Conservation (phyloP, 192 early-diverging fungal genomes). For the Coemansia sp. region DNA sequence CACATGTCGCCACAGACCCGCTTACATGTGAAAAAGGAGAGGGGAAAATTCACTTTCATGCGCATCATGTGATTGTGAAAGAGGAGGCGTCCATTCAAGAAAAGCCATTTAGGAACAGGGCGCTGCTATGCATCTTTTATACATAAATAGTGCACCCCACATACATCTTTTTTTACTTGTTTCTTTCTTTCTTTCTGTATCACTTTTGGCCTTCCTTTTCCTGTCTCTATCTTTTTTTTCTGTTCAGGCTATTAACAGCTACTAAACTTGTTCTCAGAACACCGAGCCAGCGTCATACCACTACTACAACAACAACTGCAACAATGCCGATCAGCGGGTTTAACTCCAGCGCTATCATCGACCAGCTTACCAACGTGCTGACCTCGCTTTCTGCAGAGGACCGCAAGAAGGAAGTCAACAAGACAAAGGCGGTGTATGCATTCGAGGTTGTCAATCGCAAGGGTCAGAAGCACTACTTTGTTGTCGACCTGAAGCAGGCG, state of each 20-base stretch:
- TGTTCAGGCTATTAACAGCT: neutral
- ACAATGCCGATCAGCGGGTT: conserved; percentile 46
- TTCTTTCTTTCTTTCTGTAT: neutral
- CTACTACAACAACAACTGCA: no score
- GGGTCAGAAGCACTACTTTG: conserved; percentile 73
- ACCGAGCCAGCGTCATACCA: no score
- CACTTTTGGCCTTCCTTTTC: neutral
- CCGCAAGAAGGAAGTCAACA: conserved; percentile 45
- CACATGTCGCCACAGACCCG: neutral
- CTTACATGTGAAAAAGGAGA: neutral
- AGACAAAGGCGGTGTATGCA: conserved; percentile 81
- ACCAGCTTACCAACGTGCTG: conserved; percentile 38
- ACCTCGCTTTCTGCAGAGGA: conserved; percentile 36
- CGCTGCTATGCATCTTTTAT: neutral
- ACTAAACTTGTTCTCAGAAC: neutral
- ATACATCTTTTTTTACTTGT: neutral
- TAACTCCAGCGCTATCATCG: conserved; percentile 43
- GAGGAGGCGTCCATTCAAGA: neutral
- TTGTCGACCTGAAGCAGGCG: conserved; percentile 80
- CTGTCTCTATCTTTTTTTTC: conserved; percentile 4
- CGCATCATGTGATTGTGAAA: conserved; percentile 8
- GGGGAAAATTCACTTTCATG: neutral
- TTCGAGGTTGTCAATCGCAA: conserved; percentile 73
- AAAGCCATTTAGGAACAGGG: neutral
- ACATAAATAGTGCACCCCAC: neutral